phyloP scores from a whole-genome alignment of 2,329 filamentous ascomycete species.

The Claviceps pusilla region DNA sequence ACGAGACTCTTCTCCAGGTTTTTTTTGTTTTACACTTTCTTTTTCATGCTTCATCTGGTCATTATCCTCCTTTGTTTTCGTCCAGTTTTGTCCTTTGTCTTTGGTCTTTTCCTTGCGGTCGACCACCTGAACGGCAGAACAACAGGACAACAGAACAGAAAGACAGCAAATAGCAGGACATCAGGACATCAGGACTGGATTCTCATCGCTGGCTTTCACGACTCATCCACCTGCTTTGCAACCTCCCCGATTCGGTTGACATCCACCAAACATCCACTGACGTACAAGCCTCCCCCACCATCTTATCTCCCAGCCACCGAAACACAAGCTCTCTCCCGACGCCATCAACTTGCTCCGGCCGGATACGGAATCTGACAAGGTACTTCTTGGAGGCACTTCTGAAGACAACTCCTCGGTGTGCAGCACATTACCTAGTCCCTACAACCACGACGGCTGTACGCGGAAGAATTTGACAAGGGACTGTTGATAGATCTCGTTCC shows the following conservation, averaged over 20 bases:
- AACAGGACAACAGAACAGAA: too few relatives aligned
- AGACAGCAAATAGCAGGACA: too few relatives aligned
- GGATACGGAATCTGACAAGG: not conserved
- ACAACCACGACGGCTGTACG: not conserved
- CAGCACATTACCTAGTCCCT: not conserved
- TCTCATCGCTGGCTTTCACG: not conserved
- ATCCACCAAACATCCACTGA: not conserved
- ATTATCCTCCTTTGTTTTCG: not conserved
- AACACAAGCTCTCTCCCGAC: not conserved
- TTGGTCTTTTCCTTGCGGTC: not conserved
- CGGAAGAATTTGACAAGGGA: not conserved
- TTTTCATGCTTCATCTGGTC: not conserved
- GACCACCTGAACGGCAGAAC: too few relatives aligned
- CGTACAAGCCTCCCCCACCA: not conserved
- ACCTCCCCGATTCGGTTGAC: not conserved
- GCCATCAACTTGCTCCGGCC: not conserved
- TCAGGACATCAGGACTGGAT: not conserved
- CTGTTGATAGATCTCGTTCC: not conserved
- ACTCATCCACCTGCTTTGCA: not conserved
- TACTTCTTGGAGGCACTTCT: not conserved
- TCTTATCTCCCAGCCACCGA: not conserved
- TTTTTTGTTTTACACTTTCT: too few relatives aligned
- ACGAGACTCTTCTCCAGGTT: not conserved
- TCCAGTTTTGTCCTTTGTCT: not conserved
- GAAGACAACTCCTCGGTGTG: not conserved